Conservation (phyloP, 768 basidiomycete species). For the Termitomyces sp. region DNA sequence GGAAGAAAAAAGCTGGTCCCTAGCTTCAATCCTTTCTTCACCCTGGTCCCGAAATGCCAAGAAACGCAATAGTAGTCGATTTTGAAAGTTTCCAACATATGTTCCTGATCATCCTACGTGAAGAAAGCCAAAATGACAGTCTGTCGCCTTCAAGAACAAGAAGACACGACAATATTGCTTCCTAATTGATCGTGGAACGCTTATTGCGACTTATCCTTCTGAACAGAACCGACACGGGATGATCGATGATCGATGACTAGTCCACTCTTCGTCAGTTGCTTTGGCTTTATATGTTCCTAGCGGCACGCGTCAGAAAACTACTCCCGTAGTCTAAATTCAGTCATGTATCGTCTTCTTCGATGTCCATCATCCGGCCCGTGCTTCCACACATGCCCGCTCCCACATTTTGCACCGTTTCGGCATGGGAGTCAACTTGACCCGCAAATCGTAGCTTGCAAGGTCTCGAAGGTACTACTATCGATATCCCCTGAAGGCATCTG, state of each 20-base stretch:
- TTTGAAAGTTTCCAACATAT: background rate
- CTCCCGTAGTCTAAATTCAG: constrained; percentile 22
- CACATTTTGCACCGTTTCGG: constrained; percentile 9
- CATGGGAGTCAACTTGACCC: constrained; percentile 8
- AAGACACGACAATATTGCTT: constrained; percentile 14
- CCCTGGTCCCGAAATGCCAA: background rate
- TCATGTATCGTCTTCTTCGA: constrained; percentile 18
- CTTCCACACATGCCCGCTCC: constrained; percentile 11
- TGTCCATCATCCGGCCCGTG: constrained; percentile 16
- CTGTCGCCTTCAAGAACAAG: constrained; percentile 12
- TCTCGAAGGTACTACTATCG: constrained; percentile 4
- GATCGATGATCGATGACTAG: constrained; percentile 4
- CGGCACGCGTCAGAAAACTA: constrained; percentile 23
- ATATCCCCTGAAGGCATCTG: constrained; percentile 7
- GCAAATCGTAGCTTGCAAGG: constrained; percentile 2
- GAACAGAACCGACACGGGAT: background rate
- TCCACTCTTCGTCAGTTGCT: constrained; percentile 16
- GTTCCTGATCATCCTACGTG: constrained; percentile 19
- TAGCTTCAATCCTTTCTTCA: background rate
- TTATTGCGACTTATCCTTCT: constrained; percentile 16
- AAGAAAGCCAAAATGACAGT: constrained; percentile 5
- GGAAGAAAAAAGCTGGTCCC: background rate
- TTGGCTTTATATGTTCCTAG: constrained; percentile 15
- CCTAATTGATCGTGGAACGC: constrained; percentile 16
- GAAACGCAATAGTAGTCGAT: background rate